These are phyloP conservation scores for Blastobotrys illinoisensis DNA, from an alignment of 1,139 yeast genomes.

Conservation along the genomic window DNA sequence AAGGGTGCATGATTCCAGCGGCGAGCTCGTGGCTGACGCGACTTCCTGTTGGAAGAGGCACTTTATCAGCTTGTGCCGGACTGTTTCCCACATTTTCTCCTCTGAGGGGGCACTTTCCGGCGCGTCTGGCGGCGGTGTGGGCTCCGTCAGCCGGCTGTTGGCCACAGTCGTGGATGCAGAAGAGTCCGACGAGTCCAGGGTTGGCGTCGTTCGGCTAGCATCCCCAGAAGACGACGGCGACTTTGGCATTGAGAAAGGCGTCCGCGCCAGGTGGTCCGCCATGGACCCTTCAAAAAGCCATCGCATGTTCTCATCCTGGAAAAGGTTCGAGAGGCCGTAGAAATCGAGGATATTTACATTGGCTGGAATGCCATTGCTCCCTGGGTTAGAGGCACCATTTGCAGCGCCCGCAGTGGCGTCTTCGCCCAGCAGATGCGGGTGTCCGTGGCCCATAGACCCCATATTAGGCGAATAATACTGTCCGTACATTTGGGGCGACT, in stretches of 20 bases:
- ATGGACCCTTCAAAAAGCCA: slow-evolving; percentile 21
- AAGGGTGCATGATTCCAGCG: slow-evolving; percentile 18
- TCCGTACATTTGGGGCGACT: background rate
- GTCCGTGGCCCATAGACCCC: background rate
- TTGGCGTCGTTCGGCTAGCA: background rate
- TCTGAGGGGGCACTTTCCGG: slow-evolving; percentile 4
- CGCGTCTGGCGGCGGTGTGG: slow-evolving; percentile 13
- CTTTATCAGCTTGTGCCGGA: slow-evolving; percentile 13
- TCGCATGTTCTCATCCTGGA: slow-evolving; percentile 21
- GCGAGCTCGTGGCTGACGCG: slow-evolving; percentile 10
- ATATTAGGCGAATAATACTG: background rate
- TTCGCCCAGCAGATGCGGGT: background rate
- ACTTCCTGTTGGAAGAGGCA: slow-evolving; percentile 15
- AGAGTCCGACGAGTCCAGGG: background rate
- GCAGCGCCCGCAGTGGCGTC: background rate
- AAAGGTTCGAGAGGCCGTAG: slow-evolving; percentile 8
- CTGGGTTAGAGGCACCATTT: background rate
- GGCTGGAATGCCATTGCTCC: background rate
- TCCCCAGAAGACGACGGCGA: background rate
- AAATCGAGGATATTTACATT: background rate
- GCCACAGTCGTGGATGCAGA: background rate
- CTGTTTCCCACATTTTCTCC: slow-evolving; percentile 14
- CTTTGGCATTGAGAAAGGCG: background rate
- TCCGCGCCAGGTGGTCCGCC: slow-evolving; percentile 2
- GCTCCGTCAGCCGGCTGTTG: background rate